A percentile compares a stretch with the other conserved stretches of the same genome.
Evolutionary conservation across 1,284 basidiomycete species (phyloP).

Genomic region (Laetiporus sulphureus): DNA sequence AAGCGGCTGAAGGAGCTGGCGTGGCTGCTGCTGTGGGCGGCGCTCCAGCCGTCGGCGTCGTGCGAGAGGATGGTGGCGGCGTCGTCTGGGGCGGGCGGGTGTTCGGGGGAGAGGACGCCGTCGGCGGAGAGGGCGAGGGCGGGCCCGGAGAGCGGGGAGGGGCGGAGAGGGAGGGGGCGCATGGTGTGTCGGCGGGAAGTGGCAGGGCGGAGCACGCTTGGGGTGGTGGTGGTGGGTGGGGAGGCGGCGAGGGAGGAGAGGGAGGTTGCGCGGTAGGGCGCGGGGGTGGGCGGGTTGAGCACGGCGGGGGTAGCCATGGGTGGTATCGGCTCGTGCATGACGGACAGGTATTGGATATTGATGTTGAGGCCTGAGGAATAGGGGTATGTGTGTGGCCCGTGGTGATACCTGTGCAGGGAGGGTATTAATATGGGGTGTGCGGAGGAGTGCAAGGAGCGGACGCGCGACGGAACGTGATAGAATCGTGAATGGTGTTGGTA

Average conservation of each 20-base stretch:
- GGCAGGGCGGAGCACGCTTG: neutral
- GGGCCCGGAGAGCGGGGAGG: constrained; percentile 25
- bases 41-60: neutral
- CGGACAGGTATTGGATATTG: neutral
- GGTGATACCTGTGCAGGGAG: too few species aligned
- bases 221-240: neutral
- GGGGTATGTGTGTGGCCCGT: too few species aligned
- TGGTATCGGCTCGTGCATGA: neutral
- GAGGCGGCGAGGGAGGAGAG: neutral
- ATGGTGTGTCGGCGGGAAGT: constrained; percentile 14
- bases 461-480: too few species aligned
- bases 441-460: too few species aligned
- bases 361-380: neutral
- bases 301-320: neutral
- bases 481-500: too few species aligned
- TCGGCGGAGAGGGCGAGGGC: constrained; percentile 18
- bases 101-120: constrained; percentile 8
- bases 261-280: neutral
- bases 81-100: neutral
- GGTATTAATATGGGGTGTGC: too few species aligned
- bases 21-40: too few species aligned
- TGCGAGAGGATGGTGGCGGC: too few species aligned
- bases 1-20: too few species aligned
- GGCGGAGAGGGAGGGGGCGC: constrained; percentile 22
- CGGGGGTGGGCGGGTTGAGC: too few species aligned